A percentile compares a stretch with the other conserved stretches of the same genome.
Conservation (phyloP, 2,329 filamentous ascomycete species). For the Monosporascus sp. region DNA sequence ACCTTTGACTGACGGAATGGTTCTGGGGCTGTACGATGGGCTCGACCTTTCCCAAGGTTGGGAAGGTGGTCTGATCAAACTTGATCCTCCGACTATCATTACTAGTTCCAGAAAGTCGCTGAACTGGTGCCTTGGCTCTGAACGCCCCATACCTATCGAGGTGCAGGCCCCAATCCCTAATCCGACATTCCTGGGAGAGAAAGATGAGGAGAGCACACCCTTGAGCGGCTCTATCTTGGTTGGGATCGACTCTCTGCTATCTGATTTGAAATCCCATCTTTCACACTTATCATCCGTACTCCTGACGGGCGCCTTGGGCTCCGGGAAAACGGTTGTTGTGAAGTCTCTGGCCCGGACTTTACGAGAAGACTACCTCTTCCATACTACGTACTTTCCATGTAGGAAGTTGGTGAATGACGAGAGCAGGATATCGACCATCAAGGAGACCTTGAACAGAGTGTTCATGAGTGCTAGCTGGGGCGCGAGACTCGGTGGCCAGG, state of each 20-base stretch:
- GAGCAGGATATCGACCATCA: slow-evolving; percentile 81
- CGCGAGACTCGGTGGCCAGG: slow-evolving; percentile 75
- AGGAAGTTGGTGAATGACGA: slow-evolving; percentile 86
- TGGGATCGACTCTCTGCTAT: slow-evolving; percentile 74
- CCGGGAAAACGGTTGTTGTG: slow-evolving; percentile 81
- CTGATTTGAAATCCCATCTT: slow-evolving; percentile 69
- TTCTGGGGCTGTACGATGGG: slow-evolving; percentile 57
- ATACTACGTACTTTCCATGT: slow-evolving; percentile 82
- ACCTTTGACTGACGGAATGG: slow-evolving; percentile 81
- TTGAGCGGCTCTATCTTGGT: slow-evolving; percentile 61
- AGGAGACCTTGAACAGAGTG: slow-evolving; percentile 75
- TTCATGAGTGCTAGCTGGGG: slow-evolving; percentile 93
- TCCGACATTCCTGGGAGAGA: slow-evolving; percentile 50
- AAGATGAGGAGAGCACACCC: slow-evolving; percentile 50
- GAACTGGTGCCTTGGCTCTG: slow-evolving; percentile 73
- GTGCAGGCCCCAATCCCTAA: slow-evolving; percentile 69
- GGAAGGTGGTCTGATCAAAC: slow-evolving; percentile 78
- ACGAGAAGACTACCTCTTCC: slow-evolving; percentile 67
- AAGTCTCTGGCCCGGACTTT: slow-evolving; percentile 71
- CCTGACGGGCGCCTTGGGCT: slow-evolving; percentile 80
- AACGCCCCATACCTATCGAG: slow-evolving; percentile 67
- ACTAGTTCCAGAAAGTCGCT: slow-evolving; percentile 39
- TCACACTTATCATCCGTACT: slow-evolving; percentile 84
- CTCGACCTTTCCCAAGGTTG: slow-evolving; percentile 57
- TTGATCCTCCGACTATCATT: slow-evolving; percentile 53